Percentiles rank a stretch among this genome's conserved stretches.
These are phyloP conservation scores for Pichiaceae sp. DNA, from an alignment of 1,139 yeast species.

Conservation along the genomic window DNA sequence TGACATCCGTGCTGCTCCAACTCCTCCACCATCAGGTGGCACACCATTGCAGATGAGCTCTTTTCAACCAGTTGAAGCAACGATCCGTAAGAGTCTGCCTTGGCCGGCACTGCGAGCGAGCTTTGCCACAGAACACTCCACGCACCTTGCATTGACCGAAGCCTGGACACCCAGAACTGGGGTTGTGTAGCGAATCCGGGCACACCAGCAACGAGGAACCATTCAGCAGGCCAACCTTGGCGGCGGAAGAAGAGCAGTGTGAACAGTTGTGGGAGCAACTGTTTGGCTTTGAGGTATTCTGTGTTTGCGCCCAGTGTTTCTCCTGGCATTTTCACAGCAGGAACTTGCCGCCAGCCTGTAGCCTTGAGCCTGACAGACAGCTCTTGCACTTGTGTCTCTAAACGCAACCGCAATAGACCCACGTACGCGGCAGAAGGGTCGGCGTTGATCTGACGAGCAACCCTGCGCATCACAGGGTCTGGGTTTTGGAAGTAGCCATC, in stretches of 20 bases:
- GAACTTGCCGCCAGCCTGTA: slow-evolving; percentile 60
- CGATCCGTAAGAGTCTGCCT: slow-evolving; percentile 32
- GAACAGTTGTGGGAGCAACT: slow-evolving; percentile 13
- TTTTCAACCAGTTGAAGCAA: slow-evolving; percentile 41
- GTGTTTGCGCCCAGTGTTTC: slow-evolving; percentile 16
- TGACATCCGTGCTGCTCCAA: slow-evolving; percentile 34
- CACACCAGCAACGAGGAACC: slow-evolving; percentile 50
- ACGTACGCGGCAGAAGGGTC: slow-evolving; percentile 27
- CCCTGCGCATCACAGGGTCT: slow-evolving; percentile 30
- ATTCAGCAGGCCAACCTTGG: slow-evolving; percentile 64
- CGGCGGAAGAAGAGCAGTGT: slow-evolving; percentile 46
- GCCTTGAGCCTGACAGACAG: slow-evolving; percentile 48
- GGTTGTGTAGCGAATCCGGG: slow-evolving; percentile 38
- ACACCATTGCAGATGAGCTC: slow-evolving; percentile 52
- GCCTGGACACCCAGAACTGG: slow-evolving; percentile 59
- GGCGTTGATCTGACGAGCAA: slow-evolving; percentile 31
- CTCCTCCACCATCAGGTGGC: slow-evolving; percentile 58
- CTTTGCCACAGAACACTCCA: slow-evolving; percentile 53
- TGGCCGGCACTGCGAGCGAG: slow-evolving; percentile 12
- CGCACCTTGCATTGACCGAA: slow-evolving; percentile 50
- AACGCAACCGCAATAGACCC: slow-evolving; percentile 36
- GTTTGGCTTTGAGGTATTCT: slow-evolving; percentile 18
- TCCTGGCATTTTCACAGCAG: slow-evolving; percentile 35
- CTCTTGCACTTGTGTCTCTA: slow-evolving; percentile 46
- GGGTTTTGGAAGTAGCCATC: slow-evolving; percentile 39